These are phyloP conservation scores for Plasmodium fragile DNA, from an alignment of 169 alveolate species.

Conservation along the genomic window DNA sequence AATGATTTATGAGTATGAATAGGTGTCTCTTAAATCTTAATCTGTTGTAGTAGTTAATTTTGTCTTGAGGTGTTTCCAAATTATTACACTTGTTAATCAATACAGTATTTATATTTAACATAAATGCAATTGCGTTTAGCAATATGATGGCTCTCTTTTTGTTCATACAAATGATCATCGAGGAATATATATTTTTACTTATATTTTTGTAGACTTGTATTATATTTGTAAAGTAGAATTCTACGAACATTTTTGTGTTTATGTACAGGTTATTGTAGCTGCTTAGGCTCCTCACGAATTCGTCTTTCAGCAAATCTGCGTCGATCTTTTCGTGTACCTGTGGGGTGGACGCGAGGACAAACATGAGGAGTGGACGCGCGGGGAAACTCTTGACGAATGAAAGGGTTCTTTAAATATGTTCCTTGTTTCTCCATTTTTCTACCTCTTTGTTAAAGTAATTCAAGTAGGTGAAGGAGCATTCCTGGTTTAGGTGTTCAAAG, in stretches of 20 bases:
- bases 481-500: conserved; percentile 12
- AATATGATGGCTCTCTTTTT: conserved; percentile 57
- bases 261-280: conserved; percentile 55
- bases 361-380: neutral
- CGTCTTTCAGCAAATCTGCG: conserved; percentile 26
- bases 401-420: neutral
- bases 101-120: conserved; percentile 59
- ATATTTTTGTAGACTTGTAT: conserved; percentile 42
- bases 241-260: conserved; percentile 68
- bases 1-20: conserved; percentile 47
- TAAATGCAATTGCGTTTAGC: conserved; percentile 49
- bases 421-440: neutral
- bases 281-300: conserved; percentile 55
- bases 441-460: conserved; percentile 55
- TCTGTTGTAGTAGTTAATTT: conserved; percentile 63
- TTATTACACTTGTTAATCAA: conserved; percentile 30
- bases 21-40: conserved; percentile 46
- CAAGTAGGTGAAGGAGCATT: conserved; percentile 6
- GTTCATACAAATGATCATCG: conserved; percentile 69
- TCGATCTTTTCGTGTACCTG: conserved; percentile 53
- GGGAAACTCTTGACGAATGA: neutral
- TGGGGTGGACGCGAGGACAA: neutral
- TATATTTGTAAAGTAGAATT: conserved; percentile 50
- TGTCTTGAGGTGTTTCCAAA: conserved; percentile 26
- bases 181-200: conserved; percentile 50